Percentiles rank a stretch among this genome's conserved stretches.
phyloP scores from a whole-genome alignment of 129 eudicot species.

The Arctium minus region DNA sequence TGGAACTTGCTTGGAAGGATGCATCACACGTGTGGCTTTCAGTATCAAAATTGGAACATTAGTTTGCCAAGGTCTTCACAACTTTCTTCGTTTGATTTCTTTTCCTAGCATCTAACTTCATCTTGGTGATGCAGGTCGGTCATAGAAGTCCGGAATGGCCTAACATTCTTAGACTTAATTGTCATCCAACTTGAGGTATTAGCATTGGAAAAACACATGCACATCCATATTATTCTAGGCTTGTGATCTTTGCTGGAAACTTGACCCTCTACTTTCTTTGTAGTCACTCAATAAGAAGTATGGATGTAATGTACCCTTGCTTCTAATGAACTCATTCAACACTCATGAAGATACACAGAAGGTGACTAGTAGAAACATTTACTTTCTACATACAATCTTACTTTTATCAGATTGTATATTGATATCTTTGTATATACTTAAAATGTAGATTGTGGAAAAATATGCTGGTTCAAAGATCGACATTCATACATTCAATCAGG shows the following conservation, averaged over 20 bases:
- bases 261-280: constrained; percentile 18
- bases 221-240: not conserved
- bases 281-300: constrained; percentile 80
- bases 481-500: constrained; percentile 98
- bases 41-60: not conserved
- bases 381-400: not conserved
- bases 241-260: constrained; percentile 8
- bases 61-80: not conserved
- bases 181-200: constrained; percentile 94
- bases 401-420: not conserved
- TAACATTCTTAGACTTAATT: constrained; percentile 89
- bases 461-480: constrained; percentile 69
- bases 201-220: not conserved
- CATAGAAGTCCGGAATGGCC: constrained; percentile 93
- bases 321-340: constrained; percentile 97
- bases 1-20: not conserved
- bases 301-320: constrained; percentile 94
- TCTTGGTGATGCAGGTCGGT: constrained; percentile 70
- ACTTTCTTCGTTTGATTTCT: not conserved
- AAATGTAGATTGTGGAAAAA: constrained; percentile 77
- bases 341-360: constrained; percentile 96
- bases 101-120: constrained; percentile 1
- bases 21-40: constrained; percentile 1
- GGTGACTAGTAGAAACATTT: constrained; percentile 38
- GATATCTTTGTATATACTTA: not conserved